Base-by-base conservation (phyloP, 495 filamentous ascomycete genomes). In the Penicillium atrosanguineum region DNA sequence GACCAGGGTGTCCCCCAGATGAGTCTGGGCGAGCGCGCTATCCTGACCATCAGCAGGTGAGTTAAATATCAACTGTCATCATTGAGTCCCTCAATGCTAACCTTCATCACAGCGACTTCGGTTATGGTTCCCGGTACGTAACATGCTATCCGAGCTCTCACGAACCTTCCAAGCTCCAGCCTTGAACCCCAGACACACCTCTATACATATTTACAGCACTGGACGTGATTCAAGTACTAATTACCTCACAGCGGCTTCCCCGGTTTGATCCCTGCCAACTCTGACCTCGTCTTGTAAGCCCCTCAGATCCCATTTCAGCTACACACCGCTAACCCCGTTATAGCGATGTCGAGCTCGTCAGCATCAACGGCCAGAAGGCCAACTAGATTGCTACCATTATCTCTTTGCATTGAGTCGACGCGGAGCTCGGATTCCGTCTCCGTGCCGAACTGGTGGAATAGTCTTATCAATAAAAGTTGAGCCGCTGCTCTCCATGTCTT, bases 1-100 rank as follows among this genome's bases (percentile, higher is more conserved):
- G 90, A 95, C 56, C 84, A 92, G 76, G 90, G 87, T 53, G 89
- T 95, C 26, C 71, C 81, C 20, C 74, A 82, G 54, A 93, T 95
- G 88, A 85, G 77, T 57, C 73, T 90, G 9, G 90, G 90, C 57
- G 89, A 95, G 78, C 87, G 85, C 70, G 84, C 88, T 21, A 85
- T 84, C 16, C 72, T 95, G 54, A 88, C 84, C 31, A 94, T 94
- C 57, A 79, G 83, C 25, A 80, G 81, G 90, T 92, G 77, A 67
- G 84, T 71, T 39, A 48, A 37, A 25, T 18, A 12, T 34, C 31
- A n/a, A n/a, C n/a, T n/a, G 14, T 14, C 4, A 14, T 34, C 31
- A 34, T 0, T 11, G 31, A 34, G 1, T 14, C 11, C 4, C 31
- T 34, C 31, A 34, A 34, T 14, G 31, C 31, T 34, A 34, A 34